Evolutionary conservation across 305 asterid genomes (phyloP), one percentile per base, ranked within the genome.

Genomic region (Andrographis paniculata): DNA sequence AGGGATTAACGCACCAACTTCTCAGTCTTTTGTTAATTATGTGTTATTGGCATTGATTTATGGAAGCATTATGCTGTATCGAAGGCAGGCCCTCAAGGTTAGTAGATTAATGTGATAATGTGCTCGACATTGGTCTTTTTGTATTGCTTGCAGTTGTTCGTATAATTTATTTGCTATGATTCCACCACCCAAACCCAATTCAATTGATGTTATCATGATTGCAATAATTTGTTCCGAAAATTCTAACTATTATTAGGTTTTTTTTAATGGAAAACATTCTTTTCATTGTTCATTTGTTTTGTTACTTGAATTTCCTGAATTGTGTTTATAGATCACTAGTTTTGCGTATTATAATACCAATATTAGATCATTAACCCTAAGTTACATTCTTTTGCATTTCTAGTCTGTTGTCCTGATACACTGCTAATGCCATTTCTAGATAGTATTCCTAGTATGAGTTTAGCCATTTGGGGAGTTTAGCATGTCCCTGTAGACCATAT

Each of bases 1-100:
- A 91, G 99, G 99, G 54, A 80, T 91, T 31, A 91, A 87, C 66
- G 96, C 95, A 61, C 95, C 99, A 21, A 91, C 99, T 33, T 87
- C 99, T 40, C 96, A 91, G 83, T 91, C 99, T 47, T 84, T 91
- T 57, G 51, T 87, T 48, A 91, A 87, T 67, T 91, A 91, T 71
- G 79, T 77, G 30, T 64, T 84, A 14, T 70, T 91, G 82, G 91
- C 91, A 15, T 65, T 87, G 63, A 66, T 75, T 46, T 84, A 87
- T 62, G 99, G 99, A 55, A 70, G 80, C 58, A 56, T 73, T 56
- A 67, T 87, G 94, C 62, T 87, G 48, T 80, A 66, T 62, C 63
- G 96, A 69, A 53, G 79, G 71, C 61, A 81, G 44, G 63, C 84
- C 14, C 78, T 91, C 63, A 91, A 87, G 99, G 96, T 87, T 49